Base-by-base conservation (phyloP, 2,329 filamentous ascomycete genomes). In the Podosphaera fusca region DNA sequence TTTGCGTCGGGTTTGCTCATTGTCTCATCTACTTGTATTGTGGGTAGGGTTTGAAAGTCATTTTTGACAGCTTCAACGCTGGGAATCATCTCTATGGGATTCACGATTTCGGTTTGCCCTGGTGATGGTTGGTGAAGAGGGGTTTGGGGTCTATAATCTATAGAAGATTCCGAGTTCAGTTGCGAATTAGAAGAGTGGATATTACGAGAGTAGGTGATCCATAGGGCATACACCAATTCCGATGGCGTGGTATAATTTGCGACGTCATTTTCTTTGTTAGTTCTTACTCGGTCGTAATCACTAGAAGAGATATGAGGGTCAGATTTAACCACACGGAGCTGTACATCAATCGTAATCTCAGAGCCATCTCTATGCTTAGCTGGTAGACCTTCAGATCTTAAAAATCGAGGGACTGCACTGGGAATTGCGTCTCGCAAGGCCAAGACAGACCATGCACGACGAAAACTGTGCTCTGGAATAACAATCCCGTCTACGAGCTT, bases 201-300 rank as follows among this genome's bases (percentile, higher is more conserved):
- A 65, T 95, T 87, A 60, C 89, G 79, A 21, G 90, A 96, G 68
- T 96, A 98, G 1, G 90, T 96, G 62, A 98, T 84, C 92, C 92
- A 98, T 35, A 98, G 72, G 9, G 92, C 92, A 71, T 89, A 96
- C 0, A 96, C 88, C 60, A 94, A 78, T 67, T 95, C 88, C 14
- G 82, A 79, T 60, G 76, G 73, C 2, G 71, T 66, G 36, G 73
- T 69, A 9, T 75, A 69, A n/a, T 77, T 74, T 7, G 72, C 65
- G 9, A 49, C 35, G 29, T 56, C 57, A 36, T 62, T 60, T 36
- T 64, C 72, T 51, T 78, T 75, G 42, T 77, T 76, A 67, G 87
- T 81, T 56, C 79, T 73, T n/a, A 83, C 77, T 1, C 81, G 78
- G 61, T 82, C 74, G 58, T 82, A 77, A 56, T 78, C 75, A 59